phyloP scores from a whole-genome alignment of 202 grass and related monocot species.

The Eragrostis tef region DNA sequence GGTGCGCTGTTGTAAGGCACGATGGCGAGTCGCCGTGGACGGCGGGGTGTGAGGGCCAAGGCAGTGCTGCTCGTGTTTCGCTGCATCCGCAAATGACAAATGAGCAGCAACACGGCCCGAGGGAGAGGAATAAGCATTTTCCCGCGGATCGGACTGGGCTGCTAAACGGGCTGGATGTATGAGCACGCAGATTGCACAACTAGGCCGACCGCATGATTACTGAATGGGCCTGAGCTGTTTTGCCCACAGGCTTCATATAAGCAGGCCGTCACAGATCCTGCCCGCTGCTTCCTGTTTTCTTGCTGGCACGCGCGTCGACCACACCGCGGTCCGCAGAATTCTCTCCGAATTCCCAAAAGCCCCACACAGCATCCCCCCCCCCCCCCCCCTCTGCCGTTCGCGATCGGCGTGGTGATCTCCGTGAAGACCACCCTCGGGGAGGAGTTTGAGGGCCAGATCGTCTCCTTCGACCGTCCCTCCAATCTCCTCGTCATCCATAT shows the following conservation, averaged over 20 bases:
- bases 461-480: constrained; percentile 83
- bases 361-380: background rate
- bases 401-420: constrained; percentile 79
- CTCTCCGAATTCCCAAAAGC: constrained; percentile 29
- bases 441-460: constrained; percentile 91
- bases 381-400: constrained; percentile 44
- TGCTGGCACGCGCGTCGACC: constrained; percentile 31
- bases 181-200: background rate
- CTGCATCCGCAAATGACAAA: background rate
- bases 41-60: background rate
- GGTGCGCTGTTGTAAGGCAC: background rate
- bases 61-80: background rate
- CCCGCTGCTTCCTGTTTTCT: background rate
- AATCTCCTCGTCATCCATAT: constrained; percentile 98
- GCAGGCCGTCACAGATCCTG: background rate
- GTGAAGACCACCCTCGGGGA: constrained; percentile 77
- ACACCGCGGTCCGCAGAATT: constrained; percentile 25
- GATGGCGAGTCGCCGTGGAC: constrained; percentile 23
- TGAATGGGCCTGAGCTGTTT: background rate
- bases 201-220: background rate
- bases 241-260: background rate
- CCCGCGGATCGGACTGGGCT: background rate
- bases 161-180: background rate
- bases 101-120: background rate
- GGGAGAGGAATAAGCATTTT: background rate